Conservation (phyloP, 2,329 filamentous ascomycete species). For the Pezicula neosporulosa region DNA sequence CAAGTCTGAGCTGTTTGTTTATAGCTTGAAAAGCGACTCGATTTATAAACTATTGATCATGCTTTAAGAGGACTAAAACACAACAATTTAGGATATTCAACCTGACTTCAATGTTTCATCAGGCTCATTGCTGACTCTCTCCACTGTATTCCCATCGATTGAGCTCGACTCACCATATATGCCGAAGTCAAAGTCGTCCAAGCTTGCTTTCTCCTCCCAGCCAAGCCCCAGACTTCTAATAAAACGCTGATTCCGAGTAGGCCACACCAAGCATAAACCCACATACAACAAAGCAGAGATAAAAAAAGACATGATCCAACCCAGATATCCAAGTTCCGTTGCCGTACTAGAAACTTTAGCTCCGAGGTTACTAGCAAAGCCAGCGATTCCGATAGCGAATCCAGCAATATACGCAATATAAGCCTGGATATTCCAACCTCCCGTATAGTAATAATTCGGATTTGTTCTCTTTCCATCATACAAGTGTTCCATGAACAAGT, state of each 20-base stretch:
- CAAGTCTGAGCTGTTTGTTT: no score
- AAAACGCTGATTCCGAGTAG: conserved; percentile 26
- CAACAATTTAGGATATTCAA: no score
- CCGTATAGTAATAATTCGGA: conserved; percentile 23
- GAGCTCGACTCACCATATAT: no score
- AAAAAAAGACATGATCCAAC: conserved; percentile 27
- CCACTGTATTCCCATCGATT: no score
- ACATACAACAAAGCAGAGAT: conserved; percentile 23
- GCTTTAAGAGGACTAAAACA: no score
- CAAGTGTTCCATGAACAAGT: conserved; percentile 22
- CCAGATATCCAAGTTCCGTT: conserved; percentile 22
- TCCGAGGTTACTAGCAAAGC: conserved; percentile 24
- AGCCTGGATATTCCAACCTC: conserved; percentile 27
- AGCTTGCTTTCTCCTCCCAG: conserved; percentile 6
- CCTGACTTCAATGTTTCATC: no score
- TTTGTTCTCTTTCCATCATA: conserved; percentile 23
- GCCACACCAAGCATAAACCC: conserved; percentile 28
- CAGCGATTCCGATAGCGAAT: conserved; percentile 25
- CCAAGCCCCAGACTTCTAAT: conserved; percentile 22
- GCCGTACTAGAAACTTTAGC: conserved; percentile 22
- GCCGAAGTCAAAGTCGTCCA: not conserved
- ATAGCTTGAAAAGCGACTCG: no score
- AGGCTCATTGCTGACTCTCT: no score
- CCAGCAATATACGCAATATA: conserved; percentile 25
- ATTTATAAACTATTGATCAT: no score